phyloP scores from a whole-genome alignment of 2,329 filamentous ascomycete species.

The Hortaea sp. region DNA sequence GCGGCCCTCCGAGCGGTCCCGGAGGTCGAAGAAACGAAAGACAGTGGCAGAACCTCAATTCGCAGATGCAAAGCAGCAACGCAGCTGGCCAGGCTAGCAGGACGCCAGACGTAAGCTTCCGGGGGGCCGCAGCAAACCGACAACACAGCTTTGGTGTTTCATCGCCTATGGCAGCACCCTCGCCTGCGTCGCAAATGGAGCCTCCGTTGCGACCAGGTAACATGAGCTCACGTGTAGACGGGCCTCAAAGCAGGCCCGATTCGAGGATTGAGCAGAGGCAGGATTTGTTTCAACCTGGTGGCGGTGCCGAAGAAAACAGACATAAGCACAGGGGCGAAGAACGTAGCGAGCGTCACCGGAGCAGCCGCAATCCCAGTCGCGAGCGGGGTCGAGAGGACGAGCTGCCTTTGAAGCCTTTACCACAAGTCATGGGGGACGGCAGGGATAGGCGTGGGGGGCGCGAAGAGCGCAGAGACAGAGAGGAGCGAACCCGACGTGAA shows the following conservation, averaged over 20 bases:
- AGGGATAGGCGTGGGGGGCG: slow-evolving; percentile 13
- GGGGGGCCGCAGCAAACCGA: slow-evolving; percentile 20
- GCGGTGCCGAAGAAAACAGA: slow-evolving; percentile 4
- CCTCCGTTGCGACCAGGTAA: slow-evolving; percentile 4
- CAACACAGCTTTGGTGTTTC: slow-evolving; percentile 13
- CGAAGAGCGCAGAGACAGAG: slow-evolving; percentile 16
- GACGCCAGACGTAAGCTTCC: slow-evolving; percentile 19
- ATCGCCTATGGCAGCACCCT: slow-evolving; percentile 1
- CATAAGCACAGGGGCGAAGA: slow-evolving; percentile 18
- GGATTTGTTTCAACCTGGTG: slow-evolving; percentile 14
- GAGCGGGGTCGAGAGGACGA: slow-evolving; percentile 16
- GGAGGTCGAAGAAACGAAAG: slow-evolving; percentile 12
- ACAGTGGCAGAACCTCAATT: slow-evolving; percentile 18
- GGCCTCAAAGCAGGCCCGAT: slow-evolving; percentile 4
- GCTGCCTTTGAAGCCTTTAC: slow-evolving; percentile 11
- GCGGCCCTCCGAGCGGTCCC: slow-evolving; percentile 21
- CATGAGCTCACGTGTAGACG: slow-evolving; percentile 7
- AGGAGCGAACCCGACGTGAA: slow-evolving; percentile 12
- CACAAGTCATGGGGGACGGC: slow-evolving; percentile 13
- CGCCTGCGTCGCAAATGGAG: slow-evolving; percentile 14
- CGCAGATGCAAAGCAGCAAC: slow-evolving; percentile 8
- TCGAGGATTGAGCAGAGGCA: slow-evolving; percentile 5
- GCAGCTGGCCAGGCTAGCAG: slow-evolving; percentile 3
- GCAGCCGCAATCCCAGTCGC: slow-evolving; percentile 19
- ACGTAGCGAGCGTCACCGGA: slow-evolving; percentile 9